Base-by-base conservation (phyloP, 768 basidiomycete genomes). In the Pisolithus marmoratus region DNA sequence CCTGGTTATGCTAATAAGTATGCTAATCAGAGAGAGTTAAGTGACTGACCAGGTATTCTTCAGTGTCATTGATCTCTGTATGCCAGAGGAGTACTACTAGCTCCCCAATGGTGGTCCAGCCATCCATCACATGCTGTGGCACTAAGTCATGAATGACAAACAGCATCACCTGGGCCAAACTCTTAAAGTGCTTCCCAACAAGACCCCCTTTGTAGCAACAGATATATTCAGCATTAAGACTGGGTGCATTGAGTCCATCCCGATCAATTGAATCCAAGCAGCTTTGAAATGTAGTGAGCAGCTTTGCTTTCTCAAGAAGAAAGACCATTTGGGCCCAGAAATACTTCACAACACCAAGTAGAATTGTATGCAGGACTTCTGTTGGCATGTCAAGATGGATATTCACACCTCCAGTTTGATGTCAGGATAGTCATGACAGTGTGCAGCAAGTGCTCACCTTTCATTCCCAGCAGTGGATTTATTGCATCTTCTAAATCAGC, bases 41-140 rank as follows among this genome's bases (percentile, higher is more conserved):
- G 4, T 31, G 12, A 12, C 31, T 31, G 2, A 31, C 64, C 4
- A 71, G 19, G 55, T 76, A 78, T 17, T 59, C 45, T 5, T 71
- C 61, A 17, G 61, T 58, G 44, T 77, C 56, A 0, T 54, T 42
- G 12, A 78, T 78, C 52, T 68, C 64, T 0, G 67, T 64, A 9
- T 74, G 56, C 78, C 77, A 79, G 0, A 78, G 57, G 0, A 76
- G 59, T 0, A 73, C 68, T 0, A 63, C 44, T 0, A 78, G 64
- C 9, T 66, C 60, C 0, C 72, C 72, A 15, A 72, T 57, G 0
- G 70, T 60, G 9, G 64, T 64, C 38, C 66, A 71, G 0, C 69
- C 54, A 7, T 49, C 9, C 19, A 73, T 67, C 1, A 64, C 60
- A 2, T 5, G 36, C 0, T 31, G 3, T 6, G 60, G 55, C 0